A percentile compares a stretch with the other conserved stretches of the same genome.
Evolutionary conservation across 2,329 filamentous ascomycete genomes (phyloP).

Genomic region (Ophiocordyceps camponoti-leonardi): DNA sequence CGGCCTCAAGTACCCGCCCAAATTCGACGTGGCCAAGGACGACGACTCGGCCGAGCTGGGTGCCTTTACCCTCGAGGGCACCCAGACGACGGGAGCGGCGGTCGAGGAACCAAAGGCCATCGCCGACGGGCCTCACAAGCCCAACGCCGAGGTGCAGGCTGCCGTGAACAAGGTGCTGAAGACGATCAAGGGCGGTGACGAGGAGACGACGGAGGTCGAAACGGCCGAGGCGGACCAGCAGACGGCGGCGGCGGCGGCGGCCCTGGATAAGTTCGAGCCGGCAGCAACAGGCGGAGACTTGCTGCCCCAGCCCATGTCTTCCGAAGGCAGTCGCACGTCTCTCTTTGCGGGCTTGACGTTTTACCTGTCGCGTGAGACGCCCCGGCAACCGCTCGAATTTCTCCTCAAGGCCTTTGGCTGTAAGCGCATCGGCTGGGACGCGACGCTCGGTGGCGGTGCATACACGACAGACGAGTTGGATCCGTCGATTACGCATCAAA

Average conservation of each 20-base stretch:
- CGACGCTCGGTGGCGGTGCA: conserved; percentile 74
- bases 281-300: conserved; percentile 71
- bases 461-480: conserved; percentile 84
- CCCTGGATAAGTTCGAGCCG: conserved; percentile 84
- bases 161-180: conserved; percentile 53
- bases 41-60: conserved; percentile 79
- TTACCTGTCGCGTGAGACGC: conserved; percentile 86
- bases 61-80: conserved; percentile 76
- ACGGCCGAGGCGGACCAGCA: conserved; percentile 25
- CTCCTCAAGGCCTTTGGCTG: conserved; percentile 87
- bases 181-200: conserved; percentile 38
- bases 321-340: conserved; percentile 48
- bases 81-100: conserved; percentile 36
- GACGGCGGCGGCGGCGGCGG: conserved; percentile 28
- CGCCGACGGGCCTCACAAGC: conserved; percentile 27
- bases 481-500: conserved; percentile 82
- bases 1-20: conserved; percentile 88
- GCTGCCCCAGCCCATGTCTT: conserved; percentile 58
- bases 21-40: conserved; percentile 75
- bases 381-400: conserved; percentile 79
- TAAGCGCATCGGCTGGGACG: conserved; percentile 90
- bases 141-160: conserved; percentile 45
- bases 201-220: conserved; percentile 18
- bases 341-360: conserved; percentile 82
- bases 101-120: conserved; percentile 33